phyloP scores from a whole-genome alignment of 2,329 filamentous ascomycete genomes.

The Escovopsis weberi region DNA sequence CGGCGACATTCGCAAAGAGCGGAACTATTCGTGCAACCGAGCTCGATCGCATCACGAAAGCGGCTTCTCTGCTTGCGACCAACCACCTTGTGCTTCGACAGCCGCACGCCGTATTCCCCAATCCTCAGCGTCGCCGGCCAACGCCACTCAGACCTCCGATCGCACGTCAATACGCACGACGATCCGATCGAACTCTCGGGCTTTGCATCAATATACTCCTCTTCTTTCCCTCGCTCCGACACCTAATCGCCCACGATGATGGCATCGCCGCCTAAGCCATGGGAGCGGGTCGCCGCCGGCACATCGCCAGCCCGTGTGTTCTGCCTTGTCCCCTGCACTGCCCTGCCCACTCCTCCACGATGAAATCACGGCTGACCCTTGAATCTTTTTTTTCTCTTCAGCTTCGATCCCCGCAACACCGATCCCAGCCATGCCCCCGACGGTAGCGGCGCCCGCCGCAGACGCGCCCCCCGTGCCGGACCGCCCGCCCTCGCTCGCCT shows the following conservation, averaged over 20 bases:
- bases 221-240: not conserved
- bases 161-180: not conserved
- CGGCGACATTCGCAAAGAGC: too few relatives aligned
- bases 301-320: constrained; percentile 3
- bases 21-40: too few relatives aligned
- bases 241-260: constrained; percentile 19
- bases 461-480: constrained; percentile 60
- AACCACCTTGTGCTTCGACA: too few relatives aligned
- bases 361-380: not conserved
- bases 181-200: too few relatives aligned
- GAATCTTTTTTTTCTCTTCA: constrained; percentile 12
- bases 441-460: constrained; percentile 17
- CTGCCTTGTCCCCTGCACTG: not conserved
- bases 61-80: too few relatives aligned
- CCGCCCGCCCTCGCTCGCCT: constrained; percentile 61
- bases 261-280: constrained; percentile 89
- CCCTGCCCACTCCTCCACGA: not conserved
- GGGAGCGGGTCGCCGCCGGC: constrained; percentile 52
- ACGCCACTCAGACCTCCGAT: constrained; percentile 3
- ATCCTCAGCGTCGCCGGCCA: too few relatives aligned
- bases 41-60: too few relatives aligned
- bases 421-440: constrained; percentile 13
- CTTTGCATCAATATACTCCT: not conserved
- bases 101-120: too few relatives aligned
- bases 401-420: constrained; percentile 8